A percentile compares a stretch with the other conserved stretches of the same genome.
Evolutionary conservation across 495 filamentous ascomycete species (phyloP).

Genomic region (Filosporella fistucella): DNA sequence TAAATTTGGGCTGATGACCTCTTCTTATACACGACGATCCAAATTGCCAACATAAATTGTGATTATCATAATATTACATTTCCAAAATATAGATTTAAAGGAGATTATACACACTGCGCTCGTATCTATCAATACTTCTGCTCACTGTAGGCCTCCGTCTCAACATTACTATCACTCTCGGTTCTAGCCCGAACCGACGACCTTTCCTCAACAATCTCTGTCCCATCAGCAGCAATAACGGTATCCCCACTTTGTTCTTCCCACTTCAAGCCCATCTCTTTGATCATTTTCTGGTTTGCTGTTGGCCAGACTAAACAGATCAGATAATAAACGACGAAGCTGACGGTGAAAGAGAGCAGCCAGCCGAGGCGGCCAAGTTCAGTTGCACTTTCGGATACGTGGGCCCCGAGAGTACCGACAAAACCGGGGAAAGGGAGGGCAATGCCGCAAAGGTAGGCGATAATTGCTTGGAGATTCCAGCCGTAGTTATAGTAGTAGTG

Average conservation of each 20-base stretch:
- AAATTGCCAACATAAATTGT: no score
- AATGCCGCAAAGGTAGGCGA: slow-evolving; percentile 28
- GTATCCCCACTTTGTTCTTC: slow-evolving; percentile 23
- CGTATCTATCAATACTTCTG: background rate
- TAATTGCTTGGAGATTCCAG: slow-evolving; percentile 28
- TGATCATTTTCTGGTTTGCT: slow-evolving; percentile 28
- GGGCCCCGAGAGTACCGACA: slow-evolving; percentile 28
- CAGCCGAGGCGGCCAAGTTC: slow-evolving; percentile 35
- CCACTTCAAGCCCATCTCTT: slow-evolving; percentile 23
- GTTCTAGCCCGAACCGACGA: background rate
- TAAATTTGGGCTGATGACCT: no score
- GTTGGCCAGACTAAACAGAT: slow-evolving; percentile 37
- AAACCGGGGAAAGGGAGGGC: slow-evolving; percentile 30
- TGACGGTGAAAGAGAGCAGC: slow-evolving; percentile 32
- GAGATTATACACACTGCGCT: no score
- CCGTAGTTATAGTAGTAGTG: slow-evolving; percentile 28
- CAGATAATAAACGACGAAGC: slow-evolving; percentile 32
- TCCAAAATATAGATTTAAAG: no score
- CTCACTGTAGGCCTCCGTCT: background rate
- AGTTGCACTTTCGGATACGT: slow-evolving; percentile 26
- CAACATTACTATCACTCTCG: slow-evolving; percentile 6
- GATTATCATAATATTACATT: no score
- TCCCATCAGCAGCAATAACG: slow-evolving; percentile 24
- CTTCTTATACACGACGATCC: no score
- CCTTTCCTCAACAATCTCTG: slow-evolving; percentile 19